A percentile compares a stretch with the other conserved stretches of the same genome.
Evolutionary conservation across 257 asterid genomes (phyloP).

Genomic region (Fraxinus americana): DNA sequence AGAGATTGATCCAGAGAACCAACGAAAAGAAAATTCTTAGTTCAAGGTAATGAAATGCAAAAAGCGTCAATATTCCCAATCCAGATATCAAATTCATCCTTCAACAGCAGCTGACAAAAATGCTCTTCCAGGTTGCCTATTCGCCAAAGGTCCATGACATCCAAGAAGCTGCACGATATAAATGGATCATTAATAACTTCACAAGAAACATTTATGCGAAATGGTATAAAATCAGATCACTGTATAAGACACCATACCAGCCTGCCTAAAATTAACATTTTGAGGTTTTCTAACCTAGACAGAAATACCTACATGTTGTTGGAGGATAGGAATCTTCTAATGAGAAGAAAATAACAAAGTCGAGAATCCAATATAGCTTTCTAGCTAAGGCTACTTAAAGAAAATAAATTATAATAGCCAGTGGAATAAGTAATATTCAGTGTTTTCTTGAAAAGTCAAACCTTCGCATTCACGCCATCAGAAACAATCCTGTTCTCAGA

Average conservation of each 20-base stretch:
- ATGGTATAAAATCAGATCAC: not conserved
- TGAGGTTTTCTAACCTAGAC: not conserved
- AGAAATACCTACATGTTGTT: no score
- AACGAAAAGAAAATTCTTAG: not conserved
- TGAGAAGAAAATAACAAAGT: not conserved
- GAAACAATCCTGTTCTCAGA: slow-evolving; percentile 28
- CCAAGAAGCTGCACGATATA: slow-evolving; percentile 38
- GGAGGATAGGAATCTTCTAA: not conserved
- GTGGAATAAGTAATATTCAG: not conserved
- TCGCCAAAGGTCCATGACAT: slow-evolving; percentile 39
- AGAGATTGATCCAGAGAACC: not conserved
- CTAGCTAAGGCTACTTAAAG: not conserved
- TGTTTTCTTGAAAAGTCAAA: slow-evolving; percentile 1
- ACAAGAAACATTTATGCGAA: not conserved
- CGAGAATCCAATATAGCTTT: not conserved
- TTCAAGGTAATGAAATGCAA: slow-evolving; percentile 7
- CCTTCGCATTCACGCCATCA: slow-evolving; percentile 49
- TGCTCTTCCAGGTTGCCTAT: slow-evolving; percentile 35
- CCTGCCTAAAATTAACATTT: not conserved
- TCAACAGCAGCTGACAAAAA: slow-evolving; percentile 31
- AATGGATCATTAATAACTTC: not conserved
- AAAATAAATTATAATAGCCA: not conserved
- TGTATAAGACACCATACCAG: not conserved
- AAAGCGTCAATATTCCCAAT: not conserved
- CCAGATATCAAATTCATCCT: slow-evolving; percentile 22